Evolutionary conservation across 2,329 filamentous ascomycete genomes (phyloP).

Genomic region (Pseudocercospora eumusae): DNA sequence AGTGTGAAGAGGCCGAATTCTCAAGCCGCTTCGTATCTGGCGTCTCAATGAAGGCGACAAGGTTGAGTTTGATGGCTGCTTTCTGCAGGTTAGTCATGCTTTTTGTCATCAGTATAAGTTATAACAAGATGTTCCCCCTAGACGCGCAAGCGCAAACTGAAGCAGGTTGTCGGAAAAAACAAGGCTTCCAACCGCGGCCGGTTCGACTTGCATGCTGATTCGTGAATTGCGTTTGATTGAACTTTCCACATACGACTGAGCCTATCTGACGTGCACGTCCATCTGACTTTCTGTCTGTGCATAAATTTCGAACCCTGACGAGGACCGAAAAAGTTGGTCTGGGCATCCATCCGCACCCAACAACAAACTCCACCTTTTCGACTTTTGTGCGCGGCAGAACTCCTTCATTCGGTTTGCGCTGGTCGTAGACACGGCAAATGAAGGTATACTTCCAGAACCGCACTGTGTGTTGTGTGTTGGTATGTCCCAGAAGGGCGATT

Average conservation of each 20-base stretch:
- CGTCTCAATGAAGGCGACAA: neutral
- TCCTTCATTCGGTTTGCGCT: neutral
- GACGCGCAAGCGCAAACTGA: neutral
- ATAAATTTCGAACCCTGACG: neutral
- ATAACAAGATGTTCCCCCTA: no score
- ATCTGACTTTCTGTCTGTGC: neutral
- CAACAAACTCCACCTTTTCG: neutral
- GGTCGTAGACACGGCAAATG: neutral
- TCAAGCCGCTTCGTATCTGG: neutral
- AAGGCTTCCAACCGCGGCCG: neutral
- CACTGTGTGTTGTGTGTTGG: no score
- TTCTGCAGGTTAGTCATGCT: neutral
- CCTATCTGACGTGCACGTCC: neutral
- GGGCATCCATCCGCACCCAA: neutral
- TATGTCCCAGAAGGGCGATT: neutral
- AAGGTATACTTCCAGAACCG: neutral
- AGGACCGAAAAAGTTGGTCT: neutral
- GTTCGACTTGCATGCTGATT: neutral
- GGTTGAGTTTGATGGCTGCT: neutral
- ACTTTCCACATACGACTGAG: neutral
- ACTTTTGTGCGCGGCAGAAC: neutral
- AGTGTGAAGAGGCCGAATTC: neutral
- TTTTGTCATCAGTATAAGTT: neutral
- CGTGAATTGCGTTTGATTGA: conserved; percentile 3
- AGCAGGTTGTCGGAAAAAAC: neutral